Evolutionary conservation across 129 eudicot species (phyloP).

Genomic region (Chrysanthemum seticuspe): DNA sequence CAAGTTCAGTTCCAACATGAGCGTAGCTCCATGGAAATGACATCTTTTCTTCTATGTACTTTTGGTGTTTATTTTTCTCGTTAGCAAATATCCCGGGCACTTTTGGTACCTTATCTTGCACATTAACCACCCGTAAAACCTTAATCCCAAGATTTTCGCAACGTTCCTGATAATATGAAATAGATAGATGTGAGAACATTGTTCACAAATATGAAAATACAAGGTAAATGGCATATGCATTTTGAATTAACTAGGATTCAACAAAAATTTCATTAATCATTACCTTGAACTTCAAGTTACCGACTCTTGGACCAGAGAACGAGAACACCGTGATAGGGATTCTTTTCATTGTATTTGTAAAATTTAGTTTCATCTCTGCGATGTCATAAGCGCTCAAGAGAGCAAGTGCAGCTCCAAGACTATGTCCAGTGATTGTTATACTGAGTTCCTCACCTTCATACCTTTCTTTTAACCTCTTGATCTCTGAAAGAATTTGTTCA

Average conservation of each 20-base stretch:
- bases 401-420: slow-evolving; percentile 76
- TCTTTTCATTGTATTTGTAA: slow-evolving; percentile 19
- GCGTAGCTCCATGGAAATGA: slow-evolving; percentile 82
- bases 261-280: too few species aligned
- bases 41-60: slow-evolving; percentile 54
- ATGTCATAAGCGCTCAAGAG: slow-evolving; percentile 66
- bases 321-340: slow-evolving; percentile 58
- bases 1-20: slow-evolving; percentile 64
- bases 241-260: too few species aligned
- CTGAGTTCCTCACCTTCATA: slow-evolving; percentile 54
- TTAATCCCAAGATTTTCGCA: slow-evolving; percentile 49
- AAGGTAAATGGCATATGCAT: too few species aligned
- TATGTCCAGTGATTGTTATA: slow-evolving; percentile 75
- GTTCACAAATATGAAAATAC: too few species aligned
- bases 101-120: slow-evolving; percentile 68
- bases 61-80: slow-evolving; percentile 63
- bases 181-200: too few species aligned
- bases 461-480: slow-evolving; percentile 43
- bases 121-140: slow-evolving; percentile 47
- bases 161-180: slow-evolving; percentile 31
- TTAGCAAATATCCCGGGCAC: slow-evolving; percentile 75
- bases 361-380: slow-evolving; percentile 61
- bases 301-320: slow-evolving; percentile 59
- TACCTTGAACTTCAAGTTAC: slow-evolving; percentile 58
- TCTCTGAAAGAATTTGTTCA: slow-evolving; percentile 62